phyloP scores from a whole-genome alignment of 768 basidiomycete species.

The Lyophyllum atratum region DNA sequence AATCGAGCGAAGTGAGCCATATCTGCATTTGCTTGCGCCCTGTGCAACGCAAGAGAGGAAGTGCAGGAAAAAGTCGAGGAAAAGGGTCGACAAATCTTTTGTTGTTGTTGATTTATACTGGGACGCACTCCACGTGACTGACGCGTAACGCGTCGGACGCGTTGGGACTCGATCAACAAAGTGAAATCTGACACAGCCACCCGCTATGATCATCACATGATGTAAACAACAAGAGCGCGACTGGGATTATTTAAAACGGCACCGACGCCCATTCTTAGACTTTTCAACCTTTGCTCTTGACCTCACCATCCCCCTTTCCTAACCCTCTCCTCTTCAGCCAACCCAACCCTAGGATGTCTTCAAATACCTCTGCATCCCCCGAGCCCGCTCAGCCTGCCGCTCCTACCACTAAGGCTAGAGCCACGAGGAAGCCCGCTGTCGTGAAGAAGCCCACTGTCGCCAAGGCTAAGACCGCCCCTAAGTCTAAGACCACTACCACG shows the following conservation, averaged over 20 bases:
- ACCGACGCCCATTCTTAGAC: slow-evolving; percentile 3
- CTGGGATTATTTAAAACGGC: slow-evolving; percentile 34
- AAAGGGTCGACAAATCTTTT: no score
- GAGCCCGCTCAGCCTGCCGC: slow-evolving; percentile 17
- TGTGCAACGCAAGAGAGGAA: background rate
- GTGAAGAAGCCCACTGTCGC: slow-evolving; percentile 20
- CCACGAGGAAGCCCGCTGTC: slow-evolving; percentile 20
- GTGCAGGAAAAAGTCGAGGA: background rate
- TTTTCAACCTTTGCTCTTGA: slow-evolving; percentile 24
- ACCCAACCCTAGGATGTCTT: slow-evolving; percentile 24
- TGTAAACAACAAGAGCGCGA: slow-evolving; percentile 17
- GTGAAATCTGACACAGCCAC: slow-evolving; percentile 44
- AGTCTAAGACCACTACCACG: slow-evolving; percentile 30
- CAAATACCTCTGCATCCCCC: slow-evolving; percentile 26
- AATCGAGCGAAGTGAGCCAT: background rate
- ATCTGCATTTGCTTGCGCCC: no score
- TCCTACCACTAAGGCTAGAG: slow-evolving; percentile 17
- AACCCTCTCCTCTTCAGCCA: background rate
- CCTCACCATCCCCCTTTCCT: slow-evolving; percentile 1
- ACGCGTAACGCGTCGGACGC: slow-evolving; percentile 18
- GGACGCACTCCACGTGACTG: slow-evolving; percentile 22
- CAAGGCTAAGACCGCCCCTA: slow-evolving; percentile 19
- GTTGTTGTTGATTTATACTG: background rate
- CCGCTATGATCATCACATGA: slow-evolving; percentile 23
- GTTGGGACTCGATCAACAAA: slow-evolving; percentile 42